phyloP scores from a whole-genome alignment of 2,329 filamentous ascomycete species.

The Macrophomina tecta region DNA sequence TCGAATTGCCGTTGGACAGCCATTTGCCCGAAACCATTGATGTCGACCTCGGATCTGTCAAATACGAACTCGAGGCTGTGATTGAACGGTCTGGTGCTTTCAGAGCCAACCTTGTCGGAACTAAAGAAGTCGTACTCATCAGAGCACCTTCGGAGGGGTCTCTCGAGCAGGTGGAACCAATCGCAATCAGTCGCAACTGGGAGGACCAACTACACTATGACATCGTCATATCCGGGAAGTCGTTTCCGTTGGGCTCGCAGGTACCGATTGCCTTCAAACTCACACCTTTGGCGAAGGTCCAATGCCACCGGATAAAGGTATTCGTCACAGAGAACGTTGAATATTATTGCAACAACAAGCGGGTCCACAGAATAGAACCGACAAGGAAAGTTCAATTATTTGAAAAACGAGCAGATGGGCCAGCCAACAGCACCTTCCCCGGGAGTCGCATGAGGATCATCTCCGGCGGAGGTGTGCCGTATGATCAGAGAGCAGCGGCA shows the following conservation, averaged over 20 bases:
- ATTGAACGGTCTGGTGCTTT: constrained; percentile 89
- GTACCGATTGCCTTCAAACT: constrained; percentile 95
- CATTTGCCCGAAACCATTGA: constrained; percentile 83
- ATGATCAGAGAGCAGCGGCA: constrained; percentile 63
- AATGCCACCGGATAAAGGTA: constrained; percentile 90
- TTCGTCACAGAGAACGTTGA: constrained; percentile 89
- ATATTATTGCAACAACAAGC: constrained; percentile 86
- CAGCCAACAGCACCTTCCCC: constrained; percentile 73
- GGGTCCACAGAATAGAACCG: constrained; percentile 82
- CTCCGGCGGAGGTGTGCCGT: constrained; percentile 80
- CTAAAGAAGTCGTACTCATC: constrained; percentile 82
- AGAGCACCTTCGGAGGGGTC: constrained; percentile 87
- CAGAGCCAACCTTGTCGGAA: constrained; percentile 82
- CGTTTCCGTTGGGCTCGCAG: constrained; percentile 84
- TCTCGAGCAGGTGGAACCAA: constrained; percentile 88
- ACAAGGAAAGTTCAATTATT: constrained; percentile 84
- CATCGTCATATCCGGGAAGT: constrained; percentile 94
- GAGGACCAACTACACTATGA: constrained; percentile 96
- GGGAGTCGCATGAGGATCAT: constrained; percentile 78
- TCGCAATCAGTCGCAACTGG: constrained; percentile 92
- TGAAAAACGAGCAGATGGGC: constrained; percentile 83
- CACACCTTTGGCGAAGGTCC: constrained; percentile 89
- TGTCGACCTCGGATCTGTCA: constrained; percentile 83
- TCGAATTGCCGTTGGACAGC: constrained; percentile 83
- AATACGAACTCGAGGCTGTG: constrained; percentile 84